Percentiles rank a stretch among this genome's conserved stretches.
phyloP scores from a whole-genome alignment of 345 rosid species.

The Mangifera indica region DNA sequence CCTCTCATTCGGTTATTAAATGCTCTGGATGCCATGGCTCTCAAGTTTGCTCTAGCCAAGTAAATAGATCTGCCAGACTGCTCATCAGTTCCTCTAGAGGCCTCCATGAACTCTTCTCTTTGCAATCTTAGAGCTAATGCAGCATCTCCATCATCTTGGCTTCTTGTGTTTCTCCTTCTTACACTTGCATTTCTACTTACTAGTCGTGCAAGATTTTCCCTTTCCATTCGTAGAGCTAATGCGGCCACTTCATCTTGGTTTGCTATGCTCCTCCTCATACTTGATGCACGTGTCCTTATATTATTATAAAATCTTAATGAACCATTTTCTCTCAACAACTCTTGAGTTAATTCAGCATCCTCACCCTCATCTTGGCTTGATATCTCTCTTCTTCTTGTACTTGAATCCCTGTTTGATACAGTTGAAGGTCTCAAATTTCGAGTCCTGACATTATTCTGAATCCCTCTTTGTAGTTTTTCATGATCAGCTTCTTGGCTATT shows the following conservation, averaged over 20 bases:
- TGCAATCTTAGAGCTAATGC: constrained; percentile 82
- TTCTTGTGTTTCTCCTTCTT: constrained; percentile 32
- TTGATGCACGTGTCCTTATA: constrained; percentile 5
- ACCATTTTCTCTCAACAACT: constrained; percentile 64
- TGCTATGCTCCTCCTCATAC: constrained; percentile 21
- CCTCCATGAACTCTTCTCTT: constrained; percentile 74
- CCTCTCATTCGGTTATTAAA: constrained; percentile 42
- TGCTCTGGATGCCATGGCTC: constrained; percentile 95
- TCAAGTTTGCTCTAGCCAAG: constrained; percentile 72
- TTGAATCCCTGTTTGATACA: constrained; percentile 9
- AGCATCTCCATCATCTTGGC: constrained; percentile 74
- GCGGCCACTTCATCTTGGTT: constrained; percentile 57
- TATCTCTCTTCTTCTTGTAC: constrained; percentile 23
- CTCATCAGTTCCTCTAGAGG: constrained; percentile 37
- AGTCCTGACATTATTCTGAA: constrained; percentile 9
- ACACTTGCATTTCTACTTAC: constrained; percentile 29
- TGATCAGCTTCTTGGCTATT: constrained; percentile 24
- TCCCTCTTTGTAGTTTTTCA: constrained; percentile 24
- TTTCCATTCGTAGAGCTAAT: constrained; percentile 54
- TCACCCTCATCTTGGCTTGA: constrained; percentile 44
- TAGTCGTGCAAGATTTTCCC: constrained; percentile 61
- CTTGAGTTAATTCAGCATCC: constrained; percentile 47
- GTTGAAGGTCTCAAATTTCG: constrained; percentile 11
- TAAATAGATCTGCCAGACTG: constrained; percentile 35
- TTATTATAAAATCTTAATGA: constrained; percentile 14